Conservation (phyloP, 805 yeast genomes). For the Spathaspora arborariae region DNA sequence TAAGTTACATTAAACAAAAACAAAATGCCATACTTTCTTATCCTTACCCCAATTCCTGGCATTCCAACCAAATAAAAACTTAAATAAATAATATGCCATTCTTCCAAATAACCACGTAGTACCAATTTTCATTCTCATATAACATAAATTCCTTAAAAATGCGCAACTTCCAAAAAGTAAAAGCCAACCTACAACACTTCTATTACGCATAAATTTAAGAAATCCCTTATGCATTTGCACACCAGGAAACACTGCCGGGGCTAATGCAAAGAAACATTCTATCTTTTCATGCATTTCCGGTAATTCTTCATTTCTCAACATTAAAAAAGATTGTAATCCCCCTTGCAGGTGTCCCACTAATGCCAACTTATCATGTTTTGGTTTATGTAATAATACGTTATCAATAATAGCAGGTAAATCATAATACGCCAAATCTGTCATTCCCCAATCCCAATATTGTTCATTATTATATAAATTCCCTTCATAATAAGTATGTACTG, state of each 20-base stretch:
- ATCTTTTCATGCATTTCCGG: constrained; percentile 46
- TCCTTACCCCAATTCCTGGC: constrained; percentile 69
- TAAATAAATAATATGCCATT: constrained; percentile 77
- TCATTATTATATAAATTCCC: constrained; percentile 40
- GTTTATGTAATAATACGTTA: constrained; percentile 45
- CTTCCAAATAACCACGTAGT: constrained; percentile 50
- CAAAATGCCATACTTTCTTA: constrained; percentile 57
- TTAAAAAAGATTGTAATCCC: constrained; percentile 77
- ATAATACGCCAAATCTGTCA: constrained; percentile 71
- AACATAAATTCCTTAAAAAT: constrained; percentile 73
- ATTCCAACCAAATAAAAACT: constrained; percentile 83
- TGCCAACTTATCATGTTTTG: constrained; percentile 45
- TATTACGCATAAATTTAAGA: constrained; percentile 56
- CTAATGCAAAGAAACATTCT: constrained; percentile 68
- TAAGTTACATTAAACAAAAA: constrained; percentile 87
- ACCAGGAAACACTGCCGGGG: constrained; percentile 94
- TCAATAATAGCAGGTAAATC: constrained; percentile 76
- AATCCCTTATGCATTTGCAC: constrained; percentile 59
- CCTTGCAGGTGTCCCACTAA: constrained; percentile 91
- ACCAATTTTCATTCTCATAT: constrained; percentile 43
- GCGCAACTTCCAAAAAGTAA: constrained; percentile 71
- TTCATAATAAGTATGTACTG: constrained; percentile 46
- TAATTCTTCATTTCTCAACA: constrained; percentile 46
- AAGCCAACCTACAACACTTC: constrained; percentile 43
- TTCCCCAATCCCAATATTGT: constrained; percentile 91